Evolutionary conservation across 208 protist species (phyloP).

Genomic region (Perkinsela sp.): DNA sequence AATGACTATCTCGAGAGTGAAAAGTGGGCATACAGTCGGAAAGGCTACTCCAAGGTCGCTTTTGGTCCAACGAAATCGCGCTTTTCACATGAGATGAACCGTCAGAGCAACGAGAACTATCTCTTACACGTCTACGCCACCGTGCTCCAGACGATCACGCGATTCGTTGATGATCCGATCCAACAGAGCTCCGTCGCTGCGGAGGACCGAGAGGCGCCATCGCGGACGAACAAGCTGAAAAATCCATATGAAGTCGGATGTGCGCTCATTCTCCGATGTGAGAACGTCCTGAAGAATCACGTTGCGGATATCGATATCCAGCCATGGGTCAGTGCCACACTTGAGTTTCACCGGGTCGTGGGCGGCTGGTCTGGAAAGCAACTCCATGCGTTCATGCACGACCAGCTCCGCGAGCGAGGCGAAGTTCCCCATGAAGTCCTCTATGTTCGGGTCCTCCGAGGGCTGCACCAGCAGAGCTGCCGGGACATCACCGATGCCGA

Average conservation of each 20-base stretch:
- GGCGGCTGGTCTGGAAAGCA: neutral
- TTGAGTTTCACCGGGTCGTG: neutral
- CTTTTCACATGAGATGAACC: conserved; percentile 44
- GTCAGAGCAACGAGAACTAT: conserved; percentile 51
- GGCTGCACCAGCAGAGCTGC: neutral
- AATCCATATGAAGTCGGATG: neutral
- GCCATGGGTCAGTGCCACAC: neutral
- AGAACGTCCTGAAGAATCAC: neutral
- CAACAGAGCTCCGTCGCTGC: neutral
- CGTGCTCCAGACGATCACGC: neutral
- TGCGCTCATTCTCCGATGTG: neutral
- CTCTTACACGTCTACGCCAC: conserved; percentile 14
- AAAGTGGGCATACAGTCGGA: conserved; percentile 23
- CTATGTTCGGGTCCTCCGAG: neutral
- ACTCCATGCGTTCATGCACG: neutral
- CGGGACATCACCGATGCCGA: neutral
- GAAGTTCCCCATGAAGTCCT: neutral
- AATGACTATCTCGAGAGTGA: conserved; percentile 28
- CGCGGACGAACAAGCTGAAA: neutral
- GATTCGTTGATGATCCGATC: neutral
- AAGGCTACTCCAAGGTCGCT: conserved; percentile 29
- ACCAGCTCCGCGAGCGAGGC: neutral
- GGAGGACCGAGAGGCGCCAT: neutral
- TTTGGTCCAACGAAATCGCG: conserved; percentile 15
- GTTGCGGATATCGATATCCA: neutral